Conservation (phyloP, 495 filamentous ascomycete genomes). For the Hypoxylon trugodes region DNA sequence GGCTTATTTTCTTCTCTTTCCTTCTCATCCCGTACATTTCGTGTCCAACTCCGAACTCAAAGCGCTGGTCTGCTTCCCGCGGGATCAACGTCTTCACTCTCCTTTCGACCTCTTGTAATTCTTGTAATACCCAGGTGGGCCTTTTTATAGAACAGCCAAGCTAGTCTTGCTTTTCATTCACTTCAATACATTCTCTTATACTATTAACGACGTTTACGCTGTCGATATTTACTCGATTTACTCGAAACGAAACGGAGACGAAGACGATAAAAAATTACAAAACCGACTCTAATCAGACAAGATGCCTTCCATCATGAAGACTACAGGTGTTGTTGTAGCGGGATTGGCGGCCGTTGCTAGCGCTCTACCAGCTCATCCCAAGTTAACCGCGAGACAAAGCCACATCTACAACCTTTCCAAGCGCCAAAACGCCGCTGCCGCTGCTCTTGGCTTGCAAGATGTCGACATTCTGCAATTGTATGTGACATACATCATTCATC, state of each 20-base stretch:
- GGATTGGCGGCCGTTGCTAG: conserved; percentile 56
- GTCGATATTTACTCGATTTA: conserved; percentile 21
- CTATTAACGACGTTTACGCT: conserved; percentile 25
- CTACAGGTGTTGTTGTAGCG: conserved; percentile 50
- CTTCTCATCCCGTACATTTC: conserved; percentile 45
- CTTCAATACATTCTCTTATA: conserved; percentile 23
- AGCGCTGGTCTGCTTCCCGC: conserved; percentile 66
- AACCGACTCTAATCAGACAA: conserved; percentile 44
- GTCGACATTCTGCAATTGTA: conserved; percentile 78
- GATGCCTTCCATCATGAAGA: conserved; percentile 58
- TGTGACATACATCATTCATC: conserved; percentile 32
- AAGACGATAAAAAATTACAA: conserved; percentile 10
- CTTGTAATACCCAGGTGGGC: conserved; percentile 54
- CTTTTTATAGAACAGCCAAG: conserved; percentile 52
- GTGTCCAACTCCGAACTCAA: conserved; percentile 52
- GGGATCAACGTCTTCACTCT: conserved; percentile 53
- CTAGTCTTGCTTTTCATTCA: conserved; percentile 54
- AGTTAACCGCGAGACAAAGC: conserved; percentile 50
- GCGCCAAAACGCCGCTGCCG: conserved; percentile 62
- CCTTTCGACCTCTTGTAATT: conserved; percentile 51
- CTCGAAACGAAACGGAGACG: conserved; percentile 40
- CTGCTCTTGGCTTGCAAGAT: conserved; percentile 63
- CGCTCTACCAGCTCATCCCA: conserved; percentile 56
- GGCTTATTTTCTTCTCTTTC: conserved; percentile 37
- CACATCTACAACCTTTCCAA: conserved; percentile 56